Percentiles rank a stretch among this genome's conserved stretches.
Conservation (phyloP, 2,329 filamentous ascomycete species). For the Curvularia eragrostidis region DNA sequence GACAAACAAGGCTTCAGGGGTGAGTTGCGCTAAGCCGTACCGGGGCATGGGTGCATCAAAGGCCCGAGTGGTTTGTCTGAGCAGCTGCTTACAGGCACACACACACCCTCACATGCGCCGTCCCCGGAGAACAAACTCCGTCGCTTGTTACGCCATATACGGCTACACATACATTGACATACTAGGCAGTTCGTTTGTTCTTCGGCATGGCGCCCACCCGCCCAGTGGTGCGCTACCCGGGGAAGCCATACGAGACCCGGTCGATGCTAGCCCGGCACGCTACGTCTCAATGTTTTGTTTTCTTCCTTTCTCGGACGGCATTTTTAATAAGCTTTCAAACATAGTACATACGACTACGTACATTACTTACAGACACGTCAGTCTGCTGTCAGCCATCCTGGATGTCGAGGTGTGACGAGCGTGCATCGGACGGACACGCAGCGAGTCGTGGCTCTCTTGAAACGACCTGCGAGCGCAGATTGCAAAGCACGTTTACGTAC, state of each 20-base stretch:
- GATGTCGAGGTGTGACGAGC: neutral
- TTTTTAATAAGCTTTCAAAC: constrained; percentile 2
- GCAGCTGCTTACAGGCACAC: constrained; percentile 3
- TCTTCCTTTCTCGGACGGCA: constrained; percentile 10
- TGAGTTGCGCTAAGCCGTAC: neutral
- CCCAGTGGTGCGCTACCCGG: constrained; percentile 3
- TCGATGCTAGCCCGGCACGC: neutral
- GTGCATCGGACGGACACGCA: constrained; percentile 1
- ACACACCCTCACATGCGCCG: constrained; percentile 1
- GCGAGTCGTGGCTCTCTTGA: constrained; percentile 15
- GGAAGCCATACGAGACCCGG: neutral
- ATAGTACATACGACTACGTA: constrained; percentile 1
- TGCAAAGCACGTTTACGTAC: neutral
- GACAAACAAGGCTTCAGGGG: constrained; percentile 1
- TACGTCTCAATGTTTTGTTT: constrained; percentile 6
- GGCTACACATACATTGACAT: neutral
- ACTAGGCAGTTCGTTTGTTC: constrained; percentile 6
- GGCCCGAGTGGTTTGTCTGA: constrained; percentile 1
- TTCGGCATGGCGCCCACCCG: neutral
- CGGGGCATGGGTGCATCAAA: neutral
- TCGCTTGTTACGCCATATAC: constrained; percentile 1
- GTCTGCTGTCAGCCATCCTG: constrained; percentile 1
- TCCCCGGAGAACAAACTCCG: constrained; percentile 12
- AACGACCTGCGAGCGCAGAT: constrained; percentile 1
- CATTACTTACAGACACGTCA: neutral